Percentiles rank a stretch among this genome's conserved stretches.
Evolutionary conservation across 2,329 filamentous ascomycete genomes (phyloP).

Genomic region (Apiospora aurea): DNA sequence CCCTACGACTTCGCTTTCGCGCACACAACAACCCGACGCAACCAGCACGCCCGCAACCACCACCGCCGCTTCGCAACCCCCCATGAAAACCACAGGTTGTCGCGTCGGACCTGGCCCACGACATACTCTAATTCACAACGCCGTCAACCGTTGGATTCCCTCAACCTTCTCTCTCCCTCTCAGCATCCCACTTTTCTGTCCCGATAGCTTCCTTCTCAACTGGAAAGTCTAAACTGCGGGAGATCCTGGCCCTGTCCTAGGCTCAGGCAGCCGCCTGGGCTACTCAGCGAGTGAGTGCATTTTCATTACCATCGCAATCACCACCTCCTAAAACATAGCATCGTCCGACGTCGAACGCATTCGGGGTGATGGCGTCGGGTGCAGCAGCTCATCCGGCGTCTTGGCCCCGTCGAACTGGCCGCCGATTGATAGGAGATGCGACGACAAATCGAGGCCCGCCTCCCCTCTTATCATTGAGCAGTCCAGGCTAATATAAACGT

Average conservation of each 20-base stretch:
- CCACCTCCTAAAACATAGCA: not conserved
- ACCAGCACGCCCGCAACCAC: not conserved
- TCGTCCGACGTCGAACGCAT: not conserved
- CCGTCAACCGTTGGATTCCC: conserved; percentile 3
- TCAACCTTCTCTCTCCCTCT: conserved; percentile 29
- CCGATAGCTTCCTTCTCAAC: conserved; percentile 24
- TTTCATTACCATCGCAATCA: conserved; percentile 1
- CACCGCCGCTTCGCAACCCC: conserved; percentile 1
- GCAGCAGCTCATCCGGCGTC: not conserved
- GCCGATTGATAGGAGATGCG: conserved; percentile 13
- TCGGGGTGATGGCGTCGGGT: not conserved
- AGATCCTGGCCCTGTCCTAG: conserved; percentile 40
- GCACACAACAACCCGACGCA: conserved; percentile 18
- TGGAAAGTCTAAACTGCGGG: conserved; percentile 30
- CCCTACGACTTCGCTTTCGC: conserved; percentile 20
- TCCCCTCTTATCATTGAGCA: not conserved
- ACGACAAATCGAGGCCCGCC: not conserved
- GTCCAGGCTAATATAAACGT: conserved; percentile 24
- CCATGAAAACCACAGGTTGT: conserved; percentile 5
- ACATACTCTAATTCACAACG: conserved; percentile 12
- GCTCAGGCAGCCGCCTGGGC: conserved; percentile 44
- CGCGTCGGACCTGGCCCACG: conserved; percentile 19
- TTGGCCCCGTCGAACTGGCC: not conserved
- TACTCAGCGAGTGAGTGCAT: conserved; percentile 39
- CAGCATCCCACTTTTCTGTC: conserved; percentile 31